These are phyloP conservation scores for Calonectria hongkongensis DNA, from an alignment of 2,329 filamentous ascomycete genomes.

Conservation along the genomic window DNA sequence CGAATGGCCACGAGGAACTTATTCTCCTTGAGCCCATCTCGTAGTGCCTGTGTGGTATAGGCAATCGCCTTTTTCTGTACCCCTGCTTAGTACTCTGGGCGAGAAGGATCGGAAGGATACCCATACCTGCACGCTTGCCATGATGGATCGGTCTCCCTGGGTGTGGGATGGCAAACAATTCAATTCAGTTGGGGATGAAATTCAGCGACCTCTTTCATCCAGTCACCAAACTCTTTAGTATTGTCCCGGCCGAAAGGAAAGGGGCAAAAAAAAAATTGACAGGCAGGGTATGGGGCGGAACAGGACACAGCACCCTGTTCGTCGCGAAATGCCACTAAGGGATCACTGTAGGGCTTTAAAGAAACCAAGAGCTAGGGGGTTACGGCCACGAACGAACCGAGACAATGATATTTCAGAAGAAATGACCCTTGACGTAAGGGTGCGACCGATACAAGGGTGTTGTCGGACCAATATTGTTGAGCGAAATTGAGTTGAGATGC, in stretches of 20 bases:
- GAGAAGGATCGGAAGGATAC: not conserved
- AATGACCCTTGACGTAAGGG: conserved; percentile 24
- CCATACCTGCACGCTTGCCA: not conserved
- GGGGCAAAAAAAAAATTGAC: not conserved
- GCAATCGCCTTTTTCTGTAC: conserved; percentile 4
- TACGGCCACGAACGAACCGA: not conserved
- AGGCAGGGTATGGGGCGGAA: not conserved
- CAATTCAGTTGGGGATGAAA: not conserved
- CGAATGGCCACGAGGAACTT: conserved; percentile 11
- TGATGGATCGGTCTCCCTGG: not conserved
- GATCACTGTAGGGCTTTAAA: conserved; percentile 23
- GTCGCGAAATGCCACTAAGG: conserved; percentile 11
- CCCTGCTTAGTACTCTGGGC: not conserved
- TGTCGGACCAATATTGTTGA: conserved; percentile 22
- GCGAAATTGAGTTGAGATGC: conserved; percentile 22
- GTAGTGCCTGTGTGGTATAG: conserved; percentile 15
- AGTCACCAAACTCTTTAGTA: not conserved
- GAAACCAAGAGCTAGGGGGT: conserved; percentile 3
- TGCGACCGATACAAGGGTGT: conserved; percentile 17
- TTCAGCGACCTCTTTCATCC: not conserved
- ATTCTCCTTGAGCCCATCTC: not conserved
- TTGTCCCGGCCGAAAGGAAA: not conserved
- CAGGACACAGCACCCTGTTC: conserved; percentile 12
- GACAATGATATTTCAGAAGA: conserved; percentile 17
- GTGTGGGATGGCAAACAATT: not conserved